A percentile compares a stretch with the other conserved stretches of the same genome.
Conservation (phyloP, 1,284 basidiomycete genomes). For the Moesziomyces aphidis region DNA sequence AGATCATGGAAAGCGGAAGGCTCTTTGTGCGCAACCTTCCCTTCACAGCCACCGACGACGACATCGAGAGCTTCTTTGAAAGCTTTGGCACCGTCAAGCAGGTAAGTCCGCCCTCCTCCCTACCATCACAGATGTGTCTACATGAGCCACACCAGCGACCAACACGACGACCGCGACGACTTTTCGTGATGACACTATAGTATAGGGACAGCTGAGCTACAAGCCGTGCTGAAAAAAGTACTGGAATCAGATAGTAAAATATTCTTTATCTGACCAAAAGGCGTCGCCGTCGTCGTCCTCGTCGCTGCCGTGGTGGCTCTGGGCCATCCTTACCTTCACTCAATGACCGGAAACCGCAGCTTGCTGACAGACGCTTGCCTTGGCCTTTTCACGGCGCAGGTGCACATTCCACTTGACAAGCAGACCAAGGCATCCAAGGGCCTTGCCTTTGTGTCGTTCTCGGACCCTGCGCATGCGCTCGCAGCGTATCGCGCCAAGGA, state of each 20-base stretch:
- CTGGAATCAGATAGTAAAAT: constrained; percentile 67
- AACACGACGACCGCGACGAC: neutral
- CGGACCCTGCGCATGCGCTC: constrained; percentile 76
- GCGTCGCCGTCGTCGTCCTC: constrained; percentile 5
- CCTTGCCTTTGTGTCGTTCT: constrained; percentile 81
- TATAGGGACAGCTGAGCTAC: constrained; percentile 67
- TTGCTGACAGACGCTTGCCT: constrained; percentile 10
- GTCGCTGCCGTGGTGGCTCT: neutral
- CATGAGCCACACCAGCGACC: neutral
- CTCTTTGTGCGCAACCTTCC: constrained; percentile 92
- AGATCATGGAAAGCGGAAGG: constrained; percentile 81
- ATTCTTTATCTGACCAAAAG: constrained; percentile 36
- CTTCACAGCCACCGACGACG: constrained; percentile 82
- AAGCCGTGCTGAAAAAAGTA: constrained; percentile 55
- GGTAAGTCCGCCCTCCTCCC: constrained; percentile 52
- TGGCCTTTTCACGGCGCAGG: constrained; percentile 70
- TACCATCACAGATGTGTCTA: neutral
- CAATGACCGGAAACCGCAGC: neutral
- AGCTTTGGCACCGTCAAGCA: constrained; percentile 77
- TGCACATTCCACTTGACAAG: constrained; percentile 83
- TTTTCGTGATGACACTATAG: constrained; percentile 58
- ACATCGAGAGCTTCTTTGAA: constrained; percentile 78
- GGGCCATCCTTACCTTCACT: too few species aligned
- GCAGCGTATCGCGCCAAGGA: constrained; percentile 83
- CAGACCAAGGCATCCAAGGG: constrained; percentile 79